Evolutionary conservation across 768 basidiomycete species (phyloP), one percentile per base, ranked within the genome.

Genomic region (Lactarius indigo): DNA sequence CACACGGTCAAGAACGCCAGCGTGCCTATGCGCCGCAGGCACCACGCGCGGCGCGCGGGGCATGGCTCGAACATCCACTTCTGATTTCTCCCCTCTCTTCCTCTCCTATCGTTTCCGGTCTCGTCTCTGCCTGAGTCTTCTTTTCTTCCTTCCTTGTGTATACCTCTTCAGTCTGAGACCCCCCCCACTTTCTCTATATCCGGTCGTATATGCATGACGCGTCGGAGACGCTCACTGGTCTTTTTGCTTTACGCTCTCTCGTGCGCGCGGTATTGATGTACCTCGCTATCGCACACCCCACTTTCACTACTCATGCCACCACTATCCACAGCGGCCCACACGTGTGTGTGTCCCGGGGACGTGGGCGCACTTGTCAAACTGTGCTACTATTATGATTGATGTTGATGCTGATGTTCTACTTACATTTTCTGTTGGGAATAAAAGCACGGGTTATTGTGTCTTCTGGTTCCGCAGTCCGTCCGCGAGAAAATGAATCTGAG

Each of bases 201-300:
- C 23, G 12, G 47, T 23, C 12, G 35, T 20, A 30, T n/a, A 41
- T 31, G 26, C 33, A 58, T 39, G 57, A 35, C 33, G 60, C 65
- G 60, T 66, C 55, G 44, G 65, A 12, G 65, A 58, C 47, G 65
- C 65, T 23, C 28, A 41, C 55, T 63, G 15, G 6, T 50, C 18
- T 18, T 37, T 18, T 39, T 18, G 30, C 44, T 47, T 10, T 20
- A 23, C 37, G 7, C n/a, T 12, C 42, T 55, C 17, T 26, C 39
- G 31, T 54, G 60, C 26, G 65, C 55, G 44, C 20, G 55, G 35
- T 50, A 30, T 66, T 50, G 54, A 61, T 20, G 37, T 61, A 35
- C 23, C 41, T 33, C 35, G 56, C 35, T 47, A 37, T 41, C 6
- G 26, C 41, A 47, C 41, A 26, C 23, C 10, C 57, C 37, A 1